These are phyloP conservation scores for Fusarium sp. DNA, from an alignment of 2,329 filamentous ascomycete species.

Conservation along the genomic window DNA sequence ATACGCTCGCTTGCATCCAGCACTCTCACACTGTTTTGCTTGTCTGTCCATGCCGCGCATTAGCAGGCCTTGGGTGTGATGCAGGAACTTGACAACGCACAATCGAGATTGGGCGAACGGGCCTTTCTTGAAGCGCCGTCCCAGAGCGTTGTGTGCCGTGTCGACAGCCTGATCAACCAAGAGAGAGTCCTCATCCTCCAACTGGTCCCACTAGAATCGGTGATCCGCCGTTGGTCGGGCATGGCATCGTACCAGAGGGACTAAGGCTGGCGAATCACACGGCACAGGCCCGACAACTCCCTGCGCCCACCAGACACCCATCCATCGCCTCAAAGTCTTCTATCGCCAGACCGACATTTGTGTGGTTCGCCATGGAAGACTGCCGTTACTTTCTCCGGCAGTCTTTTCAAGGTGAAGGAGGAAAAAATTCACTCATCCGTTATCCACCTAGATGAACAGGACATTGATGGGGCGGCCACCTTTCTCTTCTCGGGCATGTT, in stretches of 20 bases:
- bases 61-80: slow-evolving; percentile 30
- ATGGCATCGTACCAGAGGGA: slow-evolving; percentile 43
- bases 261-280: slow-evolving; percentile 38
- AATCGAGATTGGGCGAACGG: slow-evolving; percentile 43
- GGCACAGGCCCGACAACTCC: slow-evolving; percentile 30
- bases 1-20: neutral
- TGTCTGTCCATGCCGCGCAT: slow-evolving; percentile 21
- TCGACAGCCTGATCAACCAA: slow-evolving; percentile 28
- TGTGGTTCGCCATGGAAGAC: slow-evolving; percentile 24
- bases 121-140: slow-evolving; percentile 39
- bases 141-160: slow-evolving; percentile 7
- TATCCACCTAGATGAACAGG: slow-evolving; percentile 3
- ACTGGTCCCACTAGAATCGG: slow-evolving; percentile 46
- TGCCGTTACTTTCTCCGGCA: slow-evolving; percentile 26
- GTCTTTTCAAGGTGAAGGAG: neutral
- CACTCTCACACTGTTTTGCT: slow-evolving; percentile 29
- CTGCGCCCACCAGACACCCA: slow-evolving; percentile 38
- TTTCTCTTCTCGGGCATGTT: slow-evolving; percentile 29
- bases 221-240: slow-evolving; percentile 39
- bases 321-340: slow-evolving; percentile 34
- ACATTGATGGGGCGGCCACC: slow-evolving; percentile 8
- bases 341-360: slow-evolving; percentile 47
- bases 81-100: slow-evolving; percentile 48
- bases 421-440: slow-evolving; percentile 16
- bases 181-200: slow-evolving; percentile 26